phyloP scores from a whole-genome alignment of 768 basidiomycete species.

The Termitomyces sp. region DNA sequence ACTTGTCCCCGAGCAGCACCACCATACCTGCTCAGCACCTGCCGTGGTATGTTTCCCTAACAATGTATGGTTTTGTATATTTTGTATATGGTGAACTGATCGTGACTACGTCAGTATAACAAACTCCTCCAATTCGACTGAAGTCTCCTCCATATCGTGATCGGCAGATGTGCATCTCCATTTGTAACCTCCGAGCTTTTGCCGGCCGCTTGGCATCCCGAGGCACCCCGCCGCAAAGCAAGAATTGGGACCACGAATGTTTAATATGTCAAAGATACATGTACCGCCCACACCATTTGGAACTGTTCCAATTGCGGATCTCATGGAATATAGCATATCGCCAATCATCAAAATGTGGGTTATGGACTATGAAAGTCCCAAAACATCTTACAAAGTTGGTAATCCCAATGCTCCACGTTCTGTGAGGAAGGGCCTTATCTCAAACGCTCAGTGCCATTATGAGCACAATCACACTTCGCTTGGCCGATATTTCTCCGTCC shows the following conservation, averaged over 20 bases:
- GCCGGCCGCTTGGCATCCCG: not conserved
- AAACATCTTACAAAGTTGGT: not conserved
- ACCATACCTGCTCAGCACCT: no score
- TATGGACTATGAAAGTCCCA: not conserved
- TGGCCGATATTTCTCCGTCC: not conserved
- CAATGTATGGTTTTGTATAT: no score
- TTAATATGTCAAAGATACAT: not conserved
- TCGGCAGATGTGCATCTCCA: not conserved
- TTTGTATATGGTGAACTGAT: no score
- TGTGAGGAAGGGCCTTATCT: not conserved
- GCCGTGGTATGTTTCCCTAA: no score
- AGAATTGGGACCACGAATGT: no score
- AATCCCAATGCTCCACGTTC: not conserved
- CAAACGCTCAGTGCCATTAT: not conserved
- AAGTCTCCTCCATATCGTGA: no score
- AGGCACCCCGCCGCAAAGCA: not conserved
- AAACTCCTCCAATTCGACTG: no score
- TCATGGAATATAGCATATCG: not conserved
- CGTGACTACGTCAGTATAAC: no score
- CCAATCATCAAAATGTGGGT: not conserved
- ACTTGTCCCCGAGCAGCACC: no score
- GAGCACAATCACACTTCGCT: not conserved
- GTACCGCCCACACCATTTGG: not conserved
- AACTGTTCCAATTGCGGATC: not conserved
- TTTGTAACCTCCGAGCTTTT: not conserved